A percentile compares a stretch with the other conserved stretches of the same genome.
Conservation (phyloP, 2,329 filamentous ascomycete species). For the Westerdykella ornata region DNA sequence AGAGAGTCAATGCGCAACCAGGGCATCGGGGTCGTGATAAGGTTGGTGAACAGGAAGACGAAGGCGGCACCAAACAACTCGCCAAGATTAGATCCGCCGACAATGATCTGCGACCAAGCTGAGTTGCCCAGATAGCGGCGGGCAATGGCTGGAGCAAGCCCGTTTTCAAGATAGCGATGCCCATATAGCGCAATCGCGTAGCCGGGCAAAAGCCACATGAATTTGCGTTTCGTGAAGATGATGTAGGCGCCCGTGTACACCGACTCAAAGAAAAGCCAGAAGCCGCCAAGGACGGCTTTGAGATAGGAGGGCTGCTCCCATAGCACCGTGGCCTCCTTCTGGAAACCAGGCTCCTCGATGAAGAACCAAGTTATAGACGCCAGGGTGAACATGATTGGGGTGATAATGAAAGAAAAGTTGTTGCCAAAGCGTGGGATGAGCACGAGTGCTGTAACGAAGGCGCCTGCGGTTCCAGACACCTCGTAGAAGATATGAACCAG, state of each 20-base stretch:
- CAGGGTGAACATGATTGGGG: slow-evolving; percentile 43
- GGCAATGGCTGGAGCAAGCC: slow-evolving; percentile 43
- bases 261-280: slow-evolving; percentile 43
- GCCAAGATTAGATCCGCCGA: slow-evolving; percentile 47
- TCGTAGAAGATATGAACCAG: slow-evolving; percentile 46
- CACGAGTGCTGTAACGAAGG: slow-evolving; percentile 45
- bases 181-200: slow-evolving; percentile 47
- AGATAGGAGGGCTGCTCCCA: slow-evolving; percentile 32
- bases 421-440: slow-evolving; percentile 48
- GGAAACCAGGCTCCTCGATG: slow-evolving; percentile 39
- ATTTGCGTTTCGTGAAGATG: slow-evolving; percentile 44
- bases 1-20: slow-evolving; percentile 47
- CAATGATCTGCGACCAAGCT: slow-evolving; percentile 47
- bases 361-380: slow-evolving; percentile 44
- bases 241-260: slow-evolving; percentile 44
- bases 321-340: slow-evolving; percentile 15
- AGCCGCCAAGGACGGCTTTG: slow-evolving; percentile 36
- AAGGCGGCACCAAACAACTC: slow-evolving; percentile 46
- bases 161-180: slow-evolving; percentile 48
- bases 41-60: slow-evolving; percentile 46
- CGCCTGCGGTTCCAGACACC: slow-evolving; percentile 44
- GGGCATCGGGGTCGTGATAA: slow-evolving; percentile 46
- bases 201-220: slow-evolving; percentile 47
- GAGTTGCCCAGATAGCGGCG: slow-evolving; percentile 45
- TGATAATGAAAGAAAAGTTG: slow-evolving; percentile 49